phyloP scores from a whole-genome alignment of 306 rosid species.

The Clitoria ternatea region DNA sequence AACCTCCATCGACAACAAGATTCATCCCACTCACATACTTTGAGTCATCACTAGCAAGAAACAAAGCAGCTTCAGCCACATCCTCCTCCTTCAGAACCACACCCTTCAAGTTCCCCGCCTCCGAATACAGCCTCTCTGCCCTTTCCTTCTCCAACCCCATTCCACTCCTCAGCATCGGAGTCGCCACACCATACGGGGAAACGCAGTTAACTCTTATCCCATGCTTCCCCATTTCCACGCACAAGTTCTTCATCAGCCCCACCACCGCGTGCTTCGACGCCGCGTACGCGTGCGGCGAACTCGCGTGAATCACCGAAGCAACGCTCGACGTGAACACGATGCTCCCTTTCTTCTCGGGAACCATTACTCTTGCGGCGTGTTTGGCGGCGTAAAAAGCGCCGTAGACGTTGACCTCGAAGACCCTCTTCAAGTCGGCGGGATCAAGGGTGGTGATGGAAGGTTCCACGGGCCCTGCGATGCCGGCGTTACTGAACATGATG shows the following conservation, averaged over 20 bases:
- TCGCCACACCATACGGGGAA: slow-evolving; percentile 47
- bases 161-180: slow-evolving; percentile 32
- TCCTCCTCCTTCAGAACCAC: slow-evolving; percentile 6
- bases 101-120: slow-evolving; percentile 21
- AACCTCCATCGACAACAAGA: slow-evolving; percentile 21
- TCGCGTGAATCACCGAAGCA: slow-evolving; percentile 25
- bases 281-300: slow-evolving; percentile 35
- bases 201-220: slow-evolving; percentile 62
- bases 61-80: slow-evolving; percentile 15
- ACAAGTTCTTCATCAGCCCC: slow-evolving; percentile 50
- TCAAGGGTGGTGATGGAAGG: slow-evolving; percentile 25
- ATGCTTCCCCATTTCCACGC: slow-evolving; percentile 55
- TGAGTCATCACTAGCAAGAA: slow-evolving; percentile 10
- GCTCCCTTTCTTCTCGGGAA: slow-evolving; percentile 39
- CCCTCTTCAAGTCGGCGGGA: slow-evolving; percentile 29
- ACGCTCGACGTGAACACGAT: slow-evolving; percentile 50
- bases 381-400: slow-evolving; percentile 51
- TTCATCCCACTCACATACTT: slow-evolving; percentile 30
- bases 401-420: slow-evolving; percentile 45
- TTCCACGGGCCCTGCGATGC: slow-evolving; percentile 18
- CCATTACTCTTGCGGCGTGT: slow-evolving; percentile 53
- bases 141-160: slow-evolving; percentile 22
- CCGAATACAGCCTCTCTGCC: not conserved
- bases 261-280: slow-evolving; percentile 57
- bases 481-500: slow-evolving; percentile 56